phyloP scores from a whole-genome alignment of 2,329 filamentous ascomycete species.

The Fusarium sp. region DNA sequence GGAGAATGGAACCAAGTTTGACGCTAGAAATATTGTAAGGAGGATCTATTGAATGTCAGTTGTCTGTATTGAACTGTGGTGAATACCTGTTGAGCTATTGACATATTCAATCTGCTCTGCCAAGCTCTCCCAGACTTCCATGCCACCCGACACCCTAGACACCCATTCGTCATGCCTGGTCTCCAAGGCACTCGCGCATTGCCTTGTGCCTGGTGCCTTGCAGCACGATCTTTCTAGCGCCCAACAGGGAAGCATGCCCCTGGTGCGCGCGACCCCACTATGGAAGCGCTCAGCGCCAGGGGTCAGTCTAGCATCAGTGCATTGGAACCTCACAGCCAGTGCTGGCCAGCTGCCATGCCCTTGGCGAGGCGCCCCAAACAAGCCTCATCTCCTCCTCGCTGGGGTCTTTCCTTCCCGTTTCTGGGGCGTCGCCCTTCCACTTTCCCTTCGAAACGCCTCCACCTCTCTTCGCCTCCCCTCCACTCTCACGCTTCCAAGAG shows the following conservation, averaged over 20 bases:
- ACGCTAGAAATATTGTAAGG: not conserved
- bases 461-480: constrained; percentile 8
- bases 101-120: not conserved
- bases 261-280: not conserved
- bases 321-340: constrained; percentile 14
- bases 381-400: constrained; percentile 40
- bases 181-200: constrained; percentile 17
- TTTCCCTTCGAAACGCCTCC: constrained; percentile 21
- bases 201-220: constrained; percentile 37
- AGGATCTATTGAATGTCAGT: not conserved
- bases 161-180: constrained; percentile 8
- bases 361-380: constrained; percentile 38
- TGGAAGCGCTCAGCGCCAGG: constrained; percentile 29
- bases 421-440: constrained; percentile 19
- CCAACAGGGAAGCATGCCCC: constrained; percentile 10
- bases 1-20: not conserved
- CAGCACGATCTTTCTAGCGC: constrained; percentile 32
- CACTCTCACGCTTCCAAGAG: not conserved
- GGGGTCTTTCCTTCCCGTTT: constrained; percentile 5
- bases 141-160: constrained; percentile 9
- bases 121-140: constrained; percentile 10
- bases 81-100: not conserved
- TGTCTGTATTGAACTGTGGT: not conserved
- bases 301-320: constrained; percentile 26
- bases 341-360: constrained; percentile 21